Base-by-base conservation (phyloP, 2,329 filamentous ascomycete species). In the Colletotrichum sp. region DNA sequence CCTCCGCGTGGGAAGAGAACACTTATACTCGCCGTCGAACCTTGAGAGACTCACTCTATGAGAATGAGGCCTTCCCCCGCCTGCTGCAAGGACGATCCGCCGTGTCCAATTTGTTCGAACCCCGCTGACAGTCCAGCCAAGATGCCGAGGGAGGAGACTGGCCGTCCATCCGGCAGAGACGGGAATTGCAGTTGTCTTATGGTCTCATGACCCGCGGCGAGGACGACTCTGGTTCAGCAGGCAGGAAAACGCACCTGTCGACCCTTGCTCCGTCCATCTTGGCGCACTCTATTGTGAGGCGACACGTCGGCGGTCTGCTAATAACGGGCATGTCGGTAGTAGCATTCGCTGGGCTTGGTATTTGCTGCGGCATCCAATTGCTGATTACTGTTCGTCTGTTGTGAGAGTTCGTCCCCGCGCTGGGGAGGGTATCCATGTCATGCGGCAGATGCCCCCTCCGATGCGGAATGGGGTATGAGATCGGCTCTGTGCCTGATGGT, bases 271-370 rank as follows among this genome's bases (percentile, higher is more conserved):
- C 34, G 61, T 64, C 61, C n/a, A 34, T 66, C 72, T 75, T 72
- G 72, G 72, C 72, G 18, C 38, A 24, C 66, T 48, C 56, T 61
- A n/a, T 62, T 56, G 38, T 21, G 55, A 58, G 38, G 55, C 65
- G 65, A 68, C 56, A 68, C 66, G 66, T 34, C 18, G 43, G 24
- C 3, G 32, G 6, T 32, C 52, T n/a, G 13, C 69, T n/a, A 28
- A 36, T 52, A 16, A 61, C 52, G 38, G 52, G 9, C 16, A 34
- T 32, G 13, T 48, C 70, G 34, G 43, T 58, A 65, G 56, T 65
- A 65, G 43, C 48, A 75, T 73, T 70, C 64, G 56, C 28, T 43
- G 64, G 43, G 26, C 64, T 73, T 73, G 64, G 64, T 68, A 64
- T 62, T 26, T 16, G 21, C 13, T 34, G 55, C n/a, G 32, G 28